Evolutionary conservation across 352 stramenopile genomes (phyloP).

Genomic region (Globisporangium cylindrosporum): DNA sequence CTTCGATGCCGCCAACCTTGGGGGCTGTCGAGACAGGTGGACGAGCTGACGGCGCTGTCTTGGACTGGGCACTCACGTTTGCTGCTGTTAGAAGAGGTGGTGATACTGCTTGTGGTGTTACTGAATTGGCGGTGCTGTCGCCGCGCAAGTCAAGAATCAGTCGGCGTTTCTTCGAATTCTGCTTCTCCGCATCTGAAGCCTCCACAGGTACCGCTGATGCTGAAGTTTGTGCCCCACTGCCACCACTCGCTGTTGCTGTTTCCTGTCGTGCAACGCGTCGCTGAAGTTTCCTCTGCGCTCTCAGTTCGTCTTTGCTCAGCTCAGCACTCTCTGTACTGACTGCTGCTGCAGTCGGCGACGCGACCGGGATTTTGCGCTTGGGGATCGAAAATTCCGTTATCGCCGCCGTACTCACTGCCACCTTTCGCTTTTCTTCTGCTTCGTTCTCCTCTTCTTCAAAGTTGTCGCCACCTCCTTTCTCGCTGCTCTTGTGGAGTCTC

Average conservation of each 20-base stretch:
- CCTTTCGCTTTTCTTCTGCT: constrained; percentile 14
- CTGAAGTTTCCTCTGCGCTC: constrained; percentile 17
- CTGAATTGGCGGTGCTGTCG: background rate
- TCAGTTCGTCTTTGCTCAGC: background rate
- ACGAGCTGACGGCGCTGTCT: background rate
- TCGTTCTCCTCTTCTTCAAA: background rate
- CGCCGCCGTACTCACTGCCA: constrained; percentile 9
- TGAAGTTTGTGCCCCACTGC: background rate
- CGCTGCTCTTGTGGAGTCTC: constrained; percentile 16
- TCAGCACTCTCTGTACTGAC: background rate
- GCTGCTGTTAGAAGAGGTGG: background rate
- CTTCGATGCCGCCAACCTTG: constrained; percentile 32
- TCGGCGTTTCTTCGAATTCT: constrained; percentile 23
- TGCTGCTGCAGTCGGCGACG: constrained; percentile 6
- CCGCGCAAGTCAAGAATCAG: constrained; percentile 8
- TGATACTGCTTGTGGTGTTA: background rate
- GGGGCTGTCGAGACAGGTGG: background rate
- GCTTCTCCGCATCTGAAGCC: constrained; percentile 1
- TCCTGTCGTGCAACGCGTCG: constrained; percentile 1
- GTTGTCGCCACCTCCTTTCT: constrained; percentile 18
- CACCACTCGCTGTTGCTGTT: background rate
- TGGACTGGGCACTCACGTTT: background rate
- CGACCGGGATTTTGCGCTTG: constrained; percentile 23
- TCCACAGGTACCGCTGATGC: background rate
- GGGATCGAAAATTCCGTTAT: constrained; percentile 30